Evolutionary conservation across 83 land plant species (phyloP).

Genomic region (Picea mariana): DNA sequence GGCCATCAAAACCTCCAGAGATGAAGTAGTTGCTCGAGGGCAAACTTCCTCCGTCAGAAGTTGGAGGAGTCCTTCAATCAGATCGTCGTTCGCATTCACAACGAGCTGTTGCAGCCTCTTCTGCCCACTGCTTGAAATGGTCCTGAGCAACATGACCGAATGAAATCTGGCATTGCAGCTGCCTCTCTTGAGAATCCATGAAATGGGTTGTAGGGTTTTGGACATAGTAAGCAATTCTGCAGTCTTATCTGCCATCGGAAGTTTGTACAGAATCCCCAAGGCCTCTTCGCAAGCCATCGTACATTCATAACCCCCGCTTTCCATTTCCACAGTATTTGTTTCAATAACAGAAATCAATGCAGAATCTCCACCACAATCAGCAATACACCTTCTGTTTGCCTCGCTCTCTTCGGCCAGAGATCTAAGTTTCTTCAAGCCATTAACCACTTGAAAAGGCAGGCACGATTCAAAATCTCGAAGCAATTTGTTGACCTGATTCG

Average conservation of each 20-base stretch:
- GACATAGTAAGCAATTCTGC: not conserved
- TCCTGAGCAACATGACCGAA: slow-evolving; percentile 32
- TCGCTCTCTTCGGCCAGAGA: slow-evolving; percentile 31
- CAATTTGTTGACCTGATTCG: slow-evolving; percentile 22
- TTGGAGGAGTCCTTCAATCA: slow-evolving; percentile 37
- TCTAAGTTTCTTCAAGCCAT: slow-evolving; percentile 23
- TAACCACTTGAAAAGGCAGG: not conserved
- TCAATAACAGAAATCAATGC: slow-evolving; percentile 2
- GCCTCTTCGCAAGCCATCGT: slow-evolving; percentile 39
- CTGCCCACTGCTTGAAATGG: slow-evolving; percentile 22
- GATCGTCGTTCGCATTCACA: slow-evolving; percentile 7
- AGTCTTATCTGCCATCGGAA: not conserved
- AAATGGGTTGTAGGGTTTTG: slow-evolving; percentile 19
- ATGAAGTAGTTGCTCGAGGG: slow-evolving; percentile 26
- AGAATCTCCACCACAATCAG: slow-evolving; percentile 27
- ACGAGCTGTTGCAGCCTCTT: slow-evolving; percentile 22
- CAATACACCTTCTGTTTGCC: slow-evolving; percentile 26
- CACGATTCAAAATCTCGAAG: slow-evolving; percentile 5
- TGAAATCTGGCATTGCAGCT: slow-evolving; percentile 30
- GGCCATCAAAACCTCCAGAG: slow-evolving; percentile 28
- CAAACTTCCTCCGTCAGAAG: slow-evolving; percentile 44
- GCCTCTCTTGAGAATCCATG: slow-evolving; percentile 26
- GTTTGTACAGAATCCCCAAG: slow-evolving; percentile 28
- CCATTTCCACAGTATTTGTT: not conserved
- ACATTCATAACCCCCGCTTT: not conserved